Base-by-base conservation (phyloP, 1,139 yeast species). In the Pichia sp. region DNA sequence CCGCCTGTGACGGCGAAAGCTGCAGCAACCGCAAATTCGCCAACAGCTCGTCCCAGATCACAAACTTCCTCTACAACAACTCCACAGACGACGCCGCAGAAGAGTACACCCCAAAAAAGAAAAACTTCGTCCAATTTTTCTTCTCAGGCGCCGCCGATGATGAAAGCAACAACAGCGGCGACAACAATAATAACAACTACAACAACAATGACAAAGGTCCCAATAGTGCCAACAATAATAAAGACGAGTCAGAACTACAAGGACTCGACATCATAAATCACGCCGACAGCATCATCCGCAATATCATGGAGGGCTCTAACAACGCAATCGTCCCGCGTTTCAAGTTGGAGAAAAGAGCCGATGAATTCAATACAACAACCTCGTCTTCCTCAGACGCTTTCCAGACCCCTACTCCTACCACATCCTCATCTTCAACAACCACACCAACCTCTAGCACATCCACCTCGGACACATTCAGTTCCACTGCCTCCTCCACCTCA, bases 251-350 rank as follows among this genome's bases (percentile, higher is more conserved):
- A 42, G n/a, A 4, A 26, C 23, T 6, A 6, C 8, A 26, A 13
- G 36, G 42, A 13, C 32, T 40, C 10, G 42, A 47, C 36, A 30
- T 52, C 36, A 50, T 45, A 3, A 53, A 53, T 5, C 59, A 58
- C 16, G 62, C 63, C 15, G 55, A 58, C 38, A 48, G 57, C 30
- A 64, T 64, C 41, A 59, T 64, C 13, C 52, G 60, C 19, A 62
- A 63, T 41, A 63, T 65, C 19, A 63, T 53, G 55, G 45, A 57
- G 45, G 55, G 58, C 8, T 62, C 67, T 26, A 61, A 62, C 50
- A 55, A 62, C 51, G 67, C 64, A 3, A 63, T 64, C 16, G 56
- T 62, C n/a, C 68, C 68, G 7, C 56, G 68, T 44, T 64, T 65
- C 49, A 59, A 59, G 36, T 38, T 65, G 2, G 54, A 52, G 4